Base-by-base conservation (phyloP, 345 rosid species). In the Eucalyptus cladocalyx region DNA sequence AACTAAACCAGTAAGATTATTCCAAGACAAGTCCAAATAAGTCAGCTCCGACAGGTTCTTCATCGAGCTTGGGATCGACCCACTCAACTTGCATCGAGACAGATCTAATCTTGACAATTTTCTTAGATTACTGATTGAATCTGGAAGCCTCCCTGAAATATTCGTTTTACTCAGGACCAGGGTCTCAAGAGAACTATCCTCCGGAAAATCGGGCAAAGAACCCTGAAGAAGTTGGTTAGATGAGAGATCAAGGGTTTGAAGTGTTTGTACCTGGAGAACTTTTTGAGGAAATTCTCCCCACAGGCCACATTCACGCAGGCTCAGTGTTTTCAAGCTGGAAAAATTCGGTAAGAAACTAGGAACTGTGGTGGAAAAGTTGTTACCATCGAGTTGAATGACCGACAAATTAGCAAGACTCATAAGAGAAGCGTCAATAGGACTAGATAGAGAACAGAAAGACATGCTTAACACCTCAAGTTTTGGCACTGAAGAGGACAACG, bases 231-330 rank as follows among this genome's bases (percentile, higher is more conserved):
- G 50, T 18, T 9, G 0, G 53, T 95, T 94, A 12, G 0, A 0
- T 5, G 93, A 86, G 18, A 93, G 30, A 72, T 92, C 94, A 32
- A 94, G 89, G 87, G 40, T 90, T 89, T 90, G 87, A 4, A 94
- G 90, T 28, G 88, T 86, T 4, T 87, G 87, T 13, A 88, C 7
- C 88, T 69, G 90, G 49, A 95, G 86, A 48, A 94, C 30, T 11
- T 69, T 42, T 40, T 17, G 67, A 17, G 94, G 92, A 43, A 93
- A 47, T 50, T 4, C 51, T 86, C 94, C 93, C 7, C 23, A 4
- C 91, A 93, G 47, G 4, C 50, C 40, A 80, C 88, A 37, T 9
- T 1, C 2, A 18, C 13, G 4, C 26, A 94, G 90, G 6, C 17
- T 4, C 88, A 94, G 87, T 32, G 54, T 43, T 60, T 12, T 60